Evolutionary conservation across 768 basidiomycete genomes (phyloP).

Genomic region (Pholiota microspora): DNA sequence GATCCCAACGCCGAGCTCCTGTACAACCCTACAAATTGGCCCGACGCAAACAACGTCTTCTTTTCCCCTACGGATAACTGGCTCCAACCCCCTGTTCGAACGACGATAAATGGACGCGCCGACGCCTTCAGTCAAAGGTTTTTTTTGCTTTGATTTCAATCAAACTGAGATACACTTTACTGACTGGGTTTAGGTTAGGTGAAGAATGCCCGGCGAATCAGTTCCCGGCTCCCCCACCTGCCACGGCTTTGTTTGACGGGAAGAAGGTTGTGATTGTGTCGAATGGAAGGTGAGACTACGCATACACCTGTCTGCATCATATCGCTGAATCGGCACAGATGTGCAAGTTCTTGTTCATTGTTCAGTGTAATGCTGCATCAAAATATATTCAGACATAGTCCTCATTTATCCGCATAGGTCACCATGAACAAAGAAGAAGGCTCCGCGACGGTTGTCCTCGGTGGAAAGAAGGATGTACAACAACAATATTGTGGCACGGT

Average conservation of each 20-base stretch:
- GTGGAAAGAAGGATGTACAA: slow-evolving; percentile 44
- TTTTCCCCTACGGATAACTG: slow-evolving; percentile 45
- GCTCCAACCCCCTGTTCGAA: slow-evolving; percentile 43
- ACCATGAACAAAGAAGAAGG: slow-evolving; percentile 62
- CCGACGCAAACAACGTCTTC: slow-evolving; percentile 38
- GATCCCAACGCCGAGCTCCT: slow-evolving; percentile 43
- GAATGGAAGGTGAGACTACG: slow-evolving; percentile 41
- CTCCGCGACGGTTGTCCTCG: slow-evolving; percentile 52
- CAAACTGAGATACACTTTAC: no score
- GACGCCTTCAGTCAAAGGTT: slow-evolving; percentile 55
- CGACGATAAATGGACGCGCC: slow-evolving; percentile 43
- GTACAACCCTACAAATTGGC: slow-evolving; percentile 53
- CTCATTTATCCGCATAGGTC: slow-evolving; percentile 42
- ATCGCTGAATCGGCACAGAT: slow-evolving; percentile 27
- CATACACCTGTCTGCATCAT: neutral
- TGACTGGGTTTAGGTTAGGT: slow-evolving; percentile 35
- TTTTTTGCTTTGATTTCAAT: neutral
- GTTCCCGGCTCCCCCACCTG: slow-evolving; percentile 34
- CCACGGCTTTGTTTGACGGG: slow-evolving; percentile 46
- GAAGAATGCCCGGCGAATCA: slow-evolving; percentile 36
- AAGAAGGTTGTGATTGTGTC: slow-evolving; percentile 53
- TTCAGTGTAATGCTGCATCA: slow-evolving; percentile 42
- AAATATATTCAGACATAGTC: neutral
- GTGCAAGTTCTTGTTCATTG: slow-evolving; percentile 47
- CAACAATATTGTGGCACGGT: slow-evolving; percentile 65